phyloP scores from a whole-genome alignment of 1,284 basidiomycete species.

The Anthracocystis setariae region DNA sequence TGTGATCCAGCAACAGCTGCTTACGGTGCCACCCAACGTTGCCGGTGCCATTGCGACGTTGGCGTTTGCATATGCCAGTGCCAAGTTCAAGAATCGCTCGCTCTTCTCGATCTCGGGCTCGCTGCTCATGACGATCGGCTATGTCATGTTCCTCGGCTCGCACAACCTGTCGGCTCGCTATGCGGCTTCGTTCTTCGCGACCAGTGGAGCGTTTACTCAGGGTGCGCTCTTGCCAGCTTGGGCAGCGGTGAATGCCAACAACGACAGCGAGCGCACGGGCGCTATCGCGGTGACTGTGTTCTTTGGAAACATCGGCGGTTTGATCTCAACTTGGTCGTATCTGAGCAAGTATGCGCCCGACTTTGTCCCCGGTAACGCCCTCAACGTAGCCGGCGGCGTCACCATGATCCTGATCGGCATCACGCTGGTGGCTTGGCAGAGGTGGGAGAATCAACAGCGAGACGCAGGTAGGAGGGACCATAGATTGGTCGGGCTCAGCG shows the following conservation, averaged over 20 bases:
- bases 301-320: constrained; percentile 63
- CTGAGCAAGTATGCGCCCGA: constrained; percentile 44
- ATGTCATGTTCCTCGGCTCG: constrained; percentile 61
- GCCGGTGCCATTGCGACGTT: constrained; percentile 62
- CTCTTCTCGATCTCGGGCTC: constrained; percentile 57
- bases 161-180: constrained; percentile 54
- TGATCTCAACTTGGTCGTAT: constrained; percentile 63
- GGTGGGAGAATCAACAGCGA: constrained; percentile 42
- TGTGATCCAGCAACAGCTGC: constrained; percentile 66
- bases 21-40: constrained; percentile 68
- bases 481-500: constrained; percentile 19
- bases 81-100: constrained; percentile 62
- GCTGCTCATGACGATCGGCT: constrained; percentile 64
- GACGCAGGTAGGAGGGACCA: constrained; percentile 24
- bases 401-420: constrained; percentile 25
- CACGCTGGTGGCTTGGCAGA: constrained; percentile 29
- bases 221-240: constrained; percentile 56
- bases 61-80: constrained; percentile 58
- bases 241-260: constrained; percentile 60
- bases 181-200: constrained; percentile 61
- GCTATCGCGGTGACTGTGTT: constrained; percentile 62
- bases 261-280: constrained; percentile 58
- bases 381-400: constrained; percentile 38
- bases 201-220: constrained; percentile 62
- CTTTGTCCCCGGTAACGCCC: constrained; percentile 46